These are phyloP conservation scores for Paracoccidioides brasiliensis DNA, from an alignment of 2,329 filamentous ascomycete genomes.

Conservation along the genomic window DNA sequence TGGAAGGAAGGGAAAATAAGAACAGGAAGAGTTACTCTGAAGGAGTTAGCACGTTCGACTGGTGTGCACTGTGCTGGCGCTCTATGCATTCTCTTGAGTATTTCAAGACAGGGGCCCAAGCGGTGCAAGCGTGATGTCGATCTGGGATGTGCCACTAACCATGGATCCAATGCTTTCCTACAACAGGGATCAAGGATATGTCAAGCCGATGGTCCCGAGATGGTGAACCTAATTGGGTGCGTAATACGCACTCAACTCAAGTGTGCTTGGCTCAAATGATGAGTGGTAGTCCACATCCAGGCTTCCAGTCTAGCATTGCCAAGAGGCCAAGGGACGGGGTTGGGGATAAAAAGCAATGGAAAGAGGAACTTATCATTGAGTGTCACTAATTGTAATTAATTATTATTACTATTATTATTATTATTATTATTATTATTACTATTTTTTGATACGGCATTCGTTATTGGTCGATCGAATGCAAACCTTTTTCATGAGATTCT, in stretches of 20 bases:
- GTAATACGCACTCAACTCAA: neutral
- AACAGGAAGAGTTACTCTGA: too few species aligned
- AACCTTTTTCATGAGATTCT: neutral
- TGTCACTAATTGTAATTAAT: neutral
- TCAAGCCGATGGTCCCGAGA: neutral
- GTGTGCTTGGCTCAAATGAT: neutral
- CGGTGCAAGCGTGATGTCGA: neutral
- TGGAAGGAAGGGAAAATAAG: too few species aligned
- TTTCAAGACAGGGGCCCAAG: neutral
- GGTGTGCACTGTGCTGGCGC: too few species aligned
- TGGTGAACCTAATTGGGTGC: neutral
- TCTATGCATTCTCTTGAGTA: neutral
- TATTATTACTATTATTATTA: neutral
- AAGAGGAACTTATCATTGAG: neutral
- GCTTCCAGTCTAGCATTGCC: neutral
- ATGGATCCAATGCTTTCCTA: neutral
- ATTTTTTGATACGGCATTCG: neutral
- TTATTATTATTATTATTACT: neutral
- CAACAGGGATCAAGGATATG: neutral
- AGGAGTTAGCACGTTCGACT: too few species aligned
- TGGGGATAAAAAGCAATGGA: neutral
- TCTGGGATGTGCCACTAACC: neutral
- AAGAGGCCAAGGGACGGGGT: neutral
- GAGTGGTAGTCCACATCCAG: neutral
- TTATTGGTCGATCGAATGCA: neutral